A percentile compares a stretch with the other conserved stretches of the same genome.
Evolutionary conservation across 441 rosid species (phyloP).

Genomic region (Croton laevigatus): DNA sequence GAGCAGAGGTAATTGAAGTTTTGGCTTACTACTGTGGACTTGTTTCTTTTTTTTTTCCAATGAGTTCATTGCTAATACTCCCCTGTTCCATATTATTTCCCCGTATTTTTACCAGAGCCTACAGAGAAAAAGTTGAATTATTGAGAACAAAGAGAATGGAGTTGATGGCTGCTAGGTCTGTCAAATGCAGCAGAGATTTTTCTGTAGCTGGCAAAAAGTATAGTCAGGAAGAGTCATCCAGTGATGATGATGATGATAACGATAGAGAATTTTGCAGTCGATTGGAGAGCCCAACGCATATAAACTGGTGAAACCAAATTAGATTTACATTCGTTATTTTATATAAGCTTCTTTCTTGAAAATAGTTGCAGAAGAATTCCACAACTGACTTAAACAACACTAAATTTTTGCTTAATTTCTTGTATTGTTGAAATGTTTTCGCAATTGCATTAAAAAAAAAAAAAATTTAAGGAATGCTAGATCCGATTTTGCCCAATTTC

Average conservation of each 20-base stretch:
- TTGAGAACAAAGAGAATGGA: slow-evolving; percentile 71
- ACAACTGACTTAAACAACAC: neutral
- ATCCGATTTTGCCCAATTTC: too few species aligned
- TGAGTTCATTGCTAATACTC: neutral
- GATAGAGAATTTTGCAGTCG: slow-evolving; percentile 67
- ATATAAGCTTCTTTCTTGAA: neutral
- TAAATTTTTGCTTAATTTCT: neutral
- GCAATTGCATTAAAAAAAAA: too few species aligned
- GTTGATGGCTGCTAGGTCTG: slow-evolving; percentile 56
- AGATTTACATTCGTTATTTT: neutral
- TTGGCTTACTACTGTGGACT: neutral
- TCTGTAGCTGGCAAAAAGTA: slow-evolving; percentile 37
- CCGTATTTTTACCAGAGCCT: slow-evolving; percentile 41
- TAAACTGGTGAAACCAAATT: slow-evolving; percentile 27
- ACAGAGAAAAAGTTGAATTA: slow-evolving; percentile 62
- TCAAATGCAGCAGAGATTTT: slow-evolving; percentile 49
- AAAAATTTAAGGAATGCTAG: too few species aligned
- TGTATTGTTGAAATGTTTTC: neutral
- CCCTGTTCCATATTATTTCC: neutral
- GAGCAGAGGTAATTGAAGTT: slow-evolving; percentile 73
- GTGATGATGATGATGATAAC: slow-evolving; percentile 50
- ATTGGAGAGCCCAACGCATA: slow-evolving; percentile 98
- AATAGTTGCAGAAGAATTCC: neutral
- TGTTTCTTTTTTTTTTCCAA: neutral
- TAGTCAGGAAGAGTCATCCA: slow-evolving; percentile 47